Base-by-base conservation (phyloP, 805 yeast species). In the Nakazawaea sp. region DNA sequence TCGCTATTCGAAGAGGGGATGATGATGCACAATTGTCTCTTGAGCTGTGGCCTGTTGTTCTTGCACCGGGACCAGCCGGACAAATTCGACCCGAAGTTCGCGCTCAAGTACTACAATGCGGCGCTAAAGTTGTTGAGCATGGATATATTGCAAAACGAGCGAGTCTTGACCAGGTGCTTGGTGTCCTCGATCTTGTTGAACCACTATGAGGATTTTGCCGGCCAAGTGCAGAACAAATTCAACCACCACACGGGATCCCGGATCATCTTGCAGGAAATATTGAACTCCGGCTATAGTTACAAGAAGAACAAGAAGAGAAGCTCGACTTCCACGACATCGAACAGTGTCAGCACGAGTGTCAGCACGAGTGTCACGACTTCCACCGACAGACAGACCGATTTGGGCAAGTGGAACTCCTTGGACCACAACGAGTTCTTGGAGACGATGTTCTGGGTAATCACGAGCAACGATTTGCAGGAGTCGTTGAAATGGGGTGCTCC, bases 21-120 rank as follows among this genome's bases (percentile, higher is more conserved):
- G 19, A 32, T 43, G 27, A 36, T 43, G 29, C 32, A 19, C 9
- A 41, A 35, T 32, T 38, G 40, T 29, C 30, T 43, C 5, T 41
- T 38, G 31, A 40, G 44, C 29, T 41, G 41, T 20, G 37, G 42
- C n/a, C 44, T 43, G n/a, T 40, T 43, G 24, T 41, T 26, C 18
- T 26, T 43, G 19, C 46, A 41, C 25, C 24, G 43, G 4, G 37
- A 33, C 10, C 15, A 35, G 15, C 44, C 46, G n/a, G 29, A 34
- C 8, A 32, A 20, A 4, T 43, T 34, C 28, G 43, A 35, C 24
- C 32, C 29, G 26, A 25, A 26, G 23, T 38, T 41, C 29, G 40
- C 44, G 18, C 18, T 43, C 35, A 41, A 38, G 26, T 41, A 35
- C 27, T 40, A 43, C 33, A 43, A 29, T 23, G 27, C 44, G 4